These are phyloP conservation scores for Pyrus pyrifolia DNA, from an alignment of 306 rosid species.

Conservation along the genomic window DNA sequence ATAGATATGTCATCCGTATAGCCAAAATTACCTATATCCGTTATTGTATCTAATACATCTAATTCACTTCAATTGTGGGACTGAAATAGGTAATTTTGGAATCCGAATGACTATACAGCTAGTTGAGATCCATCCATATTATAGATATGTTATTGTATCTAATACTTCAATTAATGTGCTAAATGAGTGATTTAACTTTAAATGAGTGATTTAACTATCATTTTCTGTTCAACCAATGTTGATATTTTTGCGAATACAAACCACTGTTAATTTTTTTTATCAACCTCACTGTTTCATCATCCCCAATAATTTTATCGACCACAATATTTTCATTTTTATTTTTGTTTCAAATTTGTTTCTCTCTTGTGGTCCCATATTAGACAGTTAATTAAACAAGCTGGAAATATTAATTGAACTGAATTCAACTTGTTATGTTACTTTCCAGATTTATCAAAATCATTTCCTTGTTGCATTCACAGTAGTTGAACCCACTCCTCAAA, in stretches of 20 bases:
- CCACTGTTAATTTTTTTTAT: too few species aligned
- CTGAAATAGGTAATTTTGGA: not conserved
- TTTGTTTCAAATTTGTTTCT: not conserved
- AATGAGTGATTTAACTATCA: not conserved
- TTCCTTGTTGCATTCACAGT: conserved; percentile 13
- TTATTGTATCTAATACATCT: not conserved
- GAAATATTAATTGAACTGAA: not conserved
- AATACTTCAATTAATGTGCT: not conserved
- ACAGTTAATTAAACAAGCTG: not conserved
- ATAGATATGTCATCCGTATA: not conserved
- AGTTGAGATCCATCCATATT: not conserved
- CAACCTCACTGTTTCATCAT: not conserved
- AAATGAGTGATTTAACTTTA: not conserved
- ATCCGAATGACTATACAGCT: not conserved
- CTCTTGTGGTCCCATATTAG: not conserved
- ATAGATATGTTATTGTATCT: not conserved
- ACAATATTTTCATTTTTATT: not conserved
- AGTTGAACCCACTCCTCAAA: conserved; percentile 3
- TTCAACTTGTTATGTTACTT: conserved; percentile 2
- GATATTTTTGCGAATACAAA: not conserved
- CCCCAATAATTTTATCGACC: not conserved
- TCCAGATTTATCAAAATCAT: conserved; percentile 17
- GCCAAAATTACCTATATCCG: too few species aligned
- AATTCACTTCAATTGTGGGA: not conserved
- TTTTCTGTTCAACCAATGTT: not conserved